A percentile compares a stretch with the other conserved stretches of the same genome.
Evolutionary conservation across 768 basidiomycete species (phyloP).

Genomic region (Cantharellus anzutake): DNA sequence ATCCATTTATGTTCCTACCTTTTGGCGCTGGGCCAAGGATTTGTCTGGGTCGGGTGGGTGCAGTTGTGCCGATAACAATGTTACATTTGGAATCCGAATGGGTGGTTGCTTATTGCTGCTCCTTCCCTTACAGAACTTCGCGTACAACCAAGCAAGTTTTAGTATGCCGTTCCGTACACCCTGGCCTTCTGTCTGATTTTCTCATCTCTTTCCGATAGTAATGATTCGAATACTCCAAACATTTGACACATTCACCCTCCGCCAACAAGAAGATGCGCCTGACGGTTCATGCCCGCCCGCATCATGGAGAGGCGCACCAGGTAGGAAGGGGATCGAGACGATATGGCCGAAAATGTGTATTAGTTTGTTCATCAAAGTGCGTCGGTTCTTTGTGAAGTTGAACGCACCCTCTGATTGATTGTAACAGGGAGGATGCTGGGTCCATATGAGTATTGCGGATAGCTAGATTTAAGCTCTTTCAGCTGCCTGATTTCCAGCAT

Average conservation of each 20-base stretch:
- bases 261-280: conserved; percentile 6
- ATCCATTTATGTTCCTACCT: neutral
- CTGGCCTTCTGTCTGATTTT: neutral
- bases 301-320: conserved; percentile 5
- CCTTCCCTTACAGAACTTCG: conserved; percentile 1
- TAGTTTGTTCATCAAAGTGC: conserved; percentile 7
- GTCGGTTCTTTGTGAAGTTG: no score
- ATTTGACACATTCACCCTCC: conserved; percentile 2
- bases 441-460: neutral
- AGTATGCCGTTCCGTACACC: neutral
- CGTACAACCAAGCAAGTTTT: conserved; percentile 10
- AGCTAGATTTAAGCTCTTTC: neutral
- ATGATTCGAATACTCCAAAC: conserved; percentile 5
- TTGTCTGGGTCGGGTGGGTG: conserved; percentile 7
- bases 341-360: conserved; percentile 4
- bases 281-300: neutral
- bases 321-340: neutral
- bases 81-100: no score
- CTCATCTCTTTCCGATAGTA: neutral
- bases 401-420: no score
- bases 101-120: neutral
- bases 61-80: neutral
- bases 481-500: no score
- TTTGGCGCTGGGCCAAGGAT: conserved; percentile 1
- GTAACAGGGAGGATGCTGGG: no score